phyloP scores from a whole-genome alignment of 768 basidiomycete genomes.

The Naganishia friedmannii region DNA sequence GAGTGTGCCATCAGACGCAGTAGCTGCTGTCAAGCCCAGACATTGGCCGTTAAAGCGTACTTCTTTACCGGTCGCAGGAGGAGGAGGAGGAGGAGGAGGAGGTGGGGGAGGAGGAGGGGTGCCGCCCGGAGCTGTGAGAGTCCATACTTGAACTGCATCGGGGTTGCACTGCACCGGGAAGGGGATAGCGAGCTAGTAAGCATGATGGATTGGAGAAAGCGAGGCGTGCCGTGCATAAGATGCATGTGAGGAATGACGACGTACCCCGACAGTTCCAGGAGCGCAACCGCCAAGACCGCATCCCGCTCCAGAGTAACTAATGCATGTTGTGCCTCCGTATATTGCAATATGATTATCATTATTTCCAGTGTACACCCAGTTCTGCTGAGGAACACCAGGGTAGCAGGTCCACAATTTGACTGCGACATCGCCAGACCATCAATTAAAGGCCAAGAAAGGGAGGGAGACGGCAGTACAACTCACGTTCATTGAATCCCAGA shows the following conservation, averaged over 20 bases:
- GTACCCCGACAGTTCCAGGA: constrained; percentile 1
- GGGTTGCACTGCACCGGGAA: neutral
- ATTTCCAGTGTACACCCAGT: neutral
- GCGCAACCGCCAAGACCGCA: constrained; percentile 19
- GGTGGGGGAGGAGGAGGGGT: neutral
- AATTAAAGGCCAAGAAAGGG: too few relatives aligned
- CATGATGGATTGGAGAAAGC: too few relatives aligned
- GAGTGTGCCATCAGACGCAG: constrained; percentile 12
- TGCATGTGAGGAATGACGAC: neutral
- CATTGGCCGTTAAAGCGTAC: neutral
- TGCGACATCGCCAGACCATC: neutral
- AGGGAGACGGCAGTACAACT: neutral
- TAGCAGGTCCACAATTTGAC: constrained; percentile 29
- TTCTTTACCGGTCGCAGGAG: neutral
- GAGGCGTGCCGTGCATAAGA: too few relatives aligned
- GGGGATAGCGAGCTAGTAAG: too few relatives aligned
- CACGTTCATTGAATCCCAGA: neutral
- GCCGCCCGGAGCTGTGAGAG: neutral
- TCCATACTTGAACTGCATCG: constrained; percentile 1
- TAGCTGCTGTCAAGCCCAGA: neutral
- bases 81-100: neutral
- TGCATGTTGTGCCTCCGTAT: neutral
- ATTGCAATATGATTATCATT: constrained; percentile 22
- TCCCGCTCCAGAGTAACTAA: constrained; percentile 8
- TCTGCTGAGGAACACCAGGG: neutral